Conservation (phyloP, 1,284 basidiomycete genomes). For the Apiotrichum veenhuisii region DNA sequence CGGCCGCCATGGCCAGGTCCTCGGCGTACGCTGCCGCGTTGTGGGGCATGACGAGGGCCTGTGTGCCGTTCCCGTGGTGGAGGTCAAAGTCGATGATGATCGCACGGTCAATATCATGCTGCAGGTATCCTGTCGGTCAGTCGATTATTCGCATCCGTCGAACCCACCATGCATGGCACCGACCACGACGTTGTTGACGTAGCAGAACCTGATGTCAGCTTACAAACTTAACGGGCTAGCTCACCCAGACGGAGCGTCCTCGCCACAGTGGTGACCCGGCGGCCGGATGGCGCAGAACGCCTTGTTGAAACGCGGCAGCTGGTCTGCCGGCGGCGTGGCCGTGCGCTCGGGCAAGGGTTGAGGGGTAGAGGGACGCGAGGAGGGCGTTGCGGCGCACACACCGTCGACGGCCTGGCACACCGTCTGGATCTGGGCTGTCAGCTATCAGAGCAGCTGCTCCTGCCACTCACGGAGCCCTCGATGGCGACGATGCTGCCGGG, state of each 20-base stretch:
- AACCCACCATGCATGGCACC: constrained; percentile 78
- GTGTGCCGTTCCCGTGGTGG: constrained; percentile 93
- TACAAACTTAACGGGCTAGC: background rate
- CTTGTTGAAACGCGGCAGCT: constrained; percentile 41
- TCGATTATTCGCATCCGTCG: background rate
- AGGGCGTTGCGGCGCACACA: constrained; percentile 49
- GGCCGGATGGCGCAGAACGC: constrained; percentile 82
- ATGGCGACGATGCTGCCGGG: constrained; percentile 55
- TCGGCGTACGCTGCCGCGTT: constrained; percentile 79
- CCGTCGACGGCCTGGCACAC: constrained; percentile 79
- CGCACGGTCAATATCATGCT: constrained; percentile 71
- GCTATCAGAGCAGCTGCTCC: constrained; percentile 59
- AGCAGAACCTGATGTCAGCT: constrained; percentile 61
- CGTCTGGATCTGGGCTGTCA: constrained; percentile 57
- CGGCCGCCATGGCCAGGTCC: constrained; percentile 56
- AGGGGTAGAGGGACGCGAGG: constrained; percentile 20
- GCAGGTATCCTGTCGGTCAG: constrained; percentile 64
- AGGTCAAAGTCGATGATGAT: constrained; percentile 92
- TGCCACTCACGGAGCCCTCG: constrained; percentile 39
- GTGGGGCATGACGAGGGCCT: constrained; percentile 84
- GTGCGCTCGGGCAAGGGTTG: background rate
- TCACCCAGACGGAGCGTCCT: constrained; percentile 74
- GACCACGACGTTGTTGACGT: constrained; percentile 88
- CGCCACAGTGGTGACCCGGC: constrained; percentile 87
- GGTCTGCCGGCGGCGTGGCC: constrained; percentile 22